These are phyloP conservation scores for Moelleriella libera DNA, from an alignment of 2,329 filamentous ascomycete genomes.

Conservation along the genomic window DNA sequence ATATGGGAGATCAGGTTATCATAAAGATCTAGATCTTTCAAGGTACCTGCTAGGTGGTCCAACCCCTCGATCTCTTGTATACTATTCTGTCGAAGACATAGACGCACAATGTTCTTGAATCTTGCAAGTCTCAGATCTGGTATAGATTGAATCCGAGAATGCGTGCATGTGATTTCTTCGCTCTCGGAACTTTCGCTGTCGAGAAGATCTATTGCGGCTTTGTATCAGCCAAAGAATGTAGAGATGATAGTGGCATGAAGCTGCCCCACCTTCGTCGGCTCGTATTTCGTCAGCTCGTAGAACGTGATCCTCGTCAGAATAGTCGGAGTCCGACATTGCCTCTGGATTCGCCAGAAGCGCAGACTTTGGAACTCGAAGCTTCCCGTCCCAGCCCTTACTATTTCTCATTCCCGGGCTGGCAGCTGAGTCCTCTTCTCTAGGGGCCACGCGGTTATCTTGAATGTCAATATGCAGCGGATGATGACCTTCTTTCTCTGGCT, in stretches of 20 bases:
- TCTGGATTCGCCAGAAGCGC: conserved; percentile 60
- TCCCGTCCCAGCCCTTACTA: conserved; percentile 71
- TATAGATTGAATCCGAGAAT: conserved; percentile 71
- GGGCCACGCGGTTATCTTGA: conserved; percentile 25
- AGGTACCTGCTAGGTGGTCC: conserved; percentile 43
- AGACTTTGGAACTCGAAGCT: conserved; percentile 55
- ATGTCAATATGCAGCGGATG: conserved; percentile 34
- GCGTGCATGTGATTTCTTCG: conserved; percentile 80
- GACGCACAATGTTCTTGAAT: conserved; percentile 59
- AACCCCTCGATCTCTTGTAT: conserved; percentile 73
- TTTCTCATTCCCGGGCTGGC: conserved; percentile 35
- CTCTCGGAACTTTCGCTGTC: conserved; percentile 45
- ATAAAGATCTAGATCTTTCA: conserved; percentile 85
- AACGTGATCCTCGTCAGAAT: conserved; percentile 58
- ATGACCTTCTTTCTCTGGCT: conserved; percentile 20
- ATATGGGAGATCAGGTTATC: conserved; percentile 89
- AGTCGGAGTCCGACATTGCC: conserved; percentile 71
- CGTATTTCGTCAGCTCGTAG: conserved; percentile 60
- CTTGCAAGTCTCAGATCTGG: conserved; percentile 66
- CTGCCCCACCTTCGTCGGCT: conserved; percentile 59
- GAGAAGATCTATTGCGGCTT: conserved; percentile 35
- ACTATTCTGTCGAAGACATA: conserved; percentile 87
- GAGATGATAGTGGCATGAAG: conserved; percentile 1
- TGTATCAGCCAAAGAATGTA: not conserved
- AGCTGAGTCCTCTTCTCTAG: conserved; percentile 22